A percentile compares a stretch with the other conserved stretches of the same genome.
Conservation (phyloP, 1,139 yeast species). For the Yarrowia galli region DNA sequence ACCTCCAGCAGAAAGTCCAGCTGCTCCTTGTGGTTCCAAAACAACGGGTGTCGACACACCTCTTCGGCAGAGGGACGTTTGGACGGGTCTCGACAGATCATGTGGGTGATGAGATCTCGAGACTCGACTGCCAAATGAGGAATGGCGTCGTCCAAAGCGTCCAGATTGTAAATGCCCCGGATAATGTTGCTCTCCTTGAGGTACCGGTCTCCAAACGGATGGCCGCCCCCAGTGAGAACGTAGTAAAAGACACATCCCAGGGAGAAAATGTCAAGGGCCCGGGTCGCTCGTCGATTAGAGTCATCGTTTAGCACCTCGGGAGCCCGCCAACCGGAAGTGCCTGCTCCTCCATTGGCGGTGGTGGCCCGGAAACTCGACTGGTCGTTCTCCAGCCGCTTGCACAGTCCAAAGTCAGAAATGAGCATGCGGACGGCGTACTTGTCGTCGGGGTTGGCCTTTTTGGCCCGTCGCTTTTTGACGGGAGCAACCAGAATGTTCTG, state of each 20-base stretch:
- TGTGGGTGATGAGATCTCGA: conserved; percentile 68
- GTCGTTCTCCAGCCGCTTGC: conserved; percentile 88
- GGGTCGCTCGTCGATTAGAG: conserved; percentile 71
- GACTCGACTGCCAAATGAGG: conserved; percentile 63
- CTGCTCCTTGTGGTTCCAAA: conserved; percentile 80
- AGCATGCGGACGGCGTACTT: conserved; percentile 63
- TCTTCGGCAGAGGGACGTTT: conserved; percentile 74
- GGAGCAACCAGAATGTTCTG: conserved; percentile 91
- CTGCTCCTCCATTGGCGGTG: conserved; percentile 84
- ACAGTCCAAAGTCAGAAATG: conserved; percentile 94
- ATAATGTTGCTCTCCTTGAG: conserved; percentile 88
- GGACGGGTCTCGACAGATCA: conserved; percentile 74
- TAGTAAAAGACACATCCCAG: conserved; percentile 94
- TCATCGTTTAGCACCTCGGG: conserved; percentile 71
- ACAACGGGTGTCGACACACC: conserved; percentile 83
- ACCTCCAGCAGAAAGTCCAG: conserved; percentile 83
- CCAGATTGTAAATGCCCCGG: conserved; percentile 68
- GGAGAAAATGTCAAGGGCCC: conserved; percentile 93
- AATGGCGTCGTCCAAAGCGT: conserved; percentile 49
- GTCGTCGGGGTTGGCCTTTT: conserved; percentile 42
- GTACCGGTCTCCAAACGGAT: conserved; percentile 93
- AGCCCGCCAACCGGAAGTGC: conserved; percentile 98
- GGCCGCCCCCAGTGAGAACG: conserved; percentile 82
- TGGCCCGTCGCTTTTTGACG: conserved; percentile 54
- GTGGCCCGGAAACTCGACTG: conserved; percentile 95